These are phyloP conservation scores for Neurospora cerealis DNA, from an alignment of 495 filamentous ascomycete species.

Conservation along the genomic window DNA sequence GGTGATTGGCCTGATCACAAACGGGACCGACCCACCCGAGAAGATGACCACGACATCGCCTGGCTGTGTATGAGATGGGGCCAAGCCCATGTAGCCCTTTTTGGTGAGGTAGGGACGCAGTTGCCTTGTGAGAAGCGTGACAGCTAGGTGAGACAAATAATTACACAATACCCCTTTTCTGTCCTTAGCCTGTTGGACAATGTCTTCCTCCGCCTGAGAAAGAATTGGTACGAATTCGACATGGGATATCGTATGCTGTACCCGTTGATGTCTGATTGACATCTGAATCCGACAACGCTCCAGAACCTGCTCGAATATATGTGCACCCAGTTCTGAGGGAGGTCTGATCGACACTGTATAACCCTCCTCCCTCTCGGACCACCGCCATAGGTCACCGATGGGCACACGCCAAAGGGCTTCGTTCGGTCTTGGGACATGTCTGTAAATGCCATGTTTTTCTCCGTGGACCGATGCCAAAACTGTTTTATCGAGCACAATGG, in stretches of 20 bases:
- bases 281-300: neutral
- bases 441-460: neutral
- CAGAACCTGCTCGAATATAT: neutral
- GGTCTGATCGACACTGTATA: neutral
- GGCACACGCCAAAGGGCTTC: neutral
- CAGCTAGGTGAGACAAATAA: neutral
- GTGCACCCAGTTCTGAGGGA: neutral
- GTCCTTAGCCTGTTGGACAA: neutral
- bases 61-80: neutral
- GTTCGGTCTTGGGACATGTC: neutral
- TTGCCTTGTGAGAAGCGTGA: neutral
- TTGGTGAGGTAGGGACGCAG: slow-evolving; percentile 4
- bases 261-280: neutral
- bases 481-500: neutral
- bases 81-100: slow-evolving; percentile 8
- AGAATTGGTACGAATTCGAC: neutral
- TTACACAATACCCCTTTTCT: neutral
- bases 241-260: neutral
- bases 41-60: slow-evolving; percentile 9
- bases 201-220: neutral
- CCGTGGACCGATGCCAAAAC: neutral
- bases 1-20: slow-evolving; percentile 3
- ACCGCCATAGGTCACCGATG: neutral
- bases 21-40: slow-evolving; percentile 2
- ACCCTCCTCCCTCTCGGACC: neutral